Conservation (phyloP, 148 eudicot species). For the Persicaria maculosa region DNA sequence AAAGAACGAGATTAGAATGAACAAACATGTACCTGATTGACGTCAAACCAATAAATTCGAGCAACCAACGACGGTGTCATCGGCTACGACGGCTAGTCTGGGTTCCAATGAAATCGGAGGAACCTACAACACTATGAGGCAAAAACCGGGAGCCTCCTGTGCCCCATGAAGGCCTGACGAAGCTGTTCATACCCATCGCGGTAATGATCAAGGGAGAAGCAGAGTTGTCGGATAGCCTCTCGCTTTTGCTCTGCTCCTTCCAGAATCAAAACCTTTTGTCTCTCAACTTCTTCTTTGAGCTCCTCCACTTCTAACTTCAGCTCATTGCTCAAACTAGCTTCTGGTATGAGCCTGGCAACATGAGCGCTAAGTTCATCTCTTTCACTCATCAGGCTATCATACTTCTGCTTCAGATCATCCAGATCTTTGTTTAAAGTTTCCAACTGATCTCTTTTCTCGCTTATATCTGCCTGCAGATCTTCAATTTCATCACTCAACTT, state of each 20-base stretch:
- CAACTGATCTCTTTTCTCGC: conserved; percentile 28
- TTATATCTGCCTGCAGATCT: conserved; percentile 33
- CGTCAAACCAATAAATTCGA: background rate
- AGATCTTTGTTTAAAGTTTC: conserved; percentile 29
- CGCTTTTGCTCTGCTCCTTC: conserved; percentile 78
- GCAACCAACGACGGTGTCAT: background rate
- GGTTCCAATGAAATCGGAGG: no score
- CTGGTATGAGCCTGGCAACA: conserved; percentile 17
- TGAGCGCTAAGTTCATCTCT: conserved; percentile 32
- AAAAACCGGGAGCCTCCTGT: conserved; percentile 30
- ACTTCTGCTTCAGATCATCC: conserved; percentile 30
- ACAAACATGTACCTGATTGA: background rate
- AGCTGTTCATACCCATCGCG: conserved; percentile 51
- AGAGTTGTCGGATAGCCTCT: conserved; percentile 79
- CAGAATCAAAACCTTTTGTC: conserved; percentile 30
- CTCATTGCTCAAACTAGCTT: conserved; percentile 37
- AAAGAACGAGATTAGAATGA: background rate
- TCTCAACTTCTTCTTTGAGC: conserved; percentile 46
- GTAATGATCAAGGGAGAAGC: conserved; percentile 82
- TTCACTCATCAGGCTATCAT: conserved; percentile 30
- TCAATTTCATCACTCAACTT: conserved; percentile 50
- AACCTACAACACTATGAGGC: conserved; percentile 22
- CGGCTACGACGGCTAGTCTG: no score
- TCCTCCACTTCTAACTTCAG: conserved; percentile 33
- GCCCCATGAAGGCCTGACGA: conserved; percentile 47